phyloP scores from a whole-genome alignment of 2,329 filamentous ascomycete genomes.

The Elsinoe arachidis region DNA sequence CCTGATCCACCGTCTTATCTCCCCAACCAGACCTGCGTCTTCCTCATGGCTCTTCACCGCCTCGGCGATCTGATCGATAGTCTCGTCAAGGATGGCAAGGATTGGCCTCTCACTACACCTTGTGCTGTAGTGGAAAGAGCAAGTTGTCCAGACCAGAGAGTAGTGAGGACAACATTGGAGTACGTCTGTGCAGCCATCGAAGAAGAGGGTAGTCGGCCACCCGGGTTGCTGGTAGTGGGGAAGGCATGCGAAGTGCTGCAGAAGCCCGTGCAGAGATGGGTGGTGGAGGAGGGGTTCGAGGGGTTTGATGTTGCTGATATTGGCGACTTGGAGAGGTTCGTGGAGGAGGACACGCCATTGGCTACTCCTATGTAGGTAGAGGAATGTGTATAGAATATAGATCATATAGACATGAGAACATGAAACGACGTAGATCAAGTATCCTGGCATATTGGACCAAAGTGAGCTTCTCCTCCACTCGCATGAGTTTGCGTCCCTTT shows the following conservation, averaged over 20 bases:
- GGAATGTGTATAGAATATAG: background rate
- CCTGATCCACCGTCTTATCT: conserved; percentile 76
- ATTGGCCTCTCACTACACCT: conserved; percentile 69
- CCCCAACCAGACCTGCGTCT: conserved; percentile 71
- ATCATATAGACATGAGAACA: background rate
- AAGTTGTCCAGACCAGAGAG: conserved; percentile 86
- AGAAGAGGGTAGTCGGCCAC: conserved; percentile 78
- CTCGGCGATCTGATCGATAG: conserved; percentile 65
- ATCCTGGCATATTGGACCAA: background rate
- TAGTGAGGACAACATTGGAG: conserved; percentile 77
- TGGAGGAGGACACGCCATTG: conserved; percentile 17
- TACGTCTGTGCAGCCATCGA: conserved; percentile 76
- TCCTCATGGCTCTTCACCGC: conserved; percentile 89
- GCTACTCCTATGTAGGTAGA: background rate
- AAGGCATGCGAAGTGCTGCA: conserved; percentile 72
- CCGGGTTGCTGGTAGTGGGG: conserved; percentile 79
- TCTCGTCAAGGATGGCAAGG: conserved; percentile 46
- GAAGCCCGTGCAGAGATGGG: conserved; percentile 58
- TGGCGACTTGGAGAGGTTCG: conserved; percentile 23
- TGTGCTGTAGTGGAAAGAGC: conserved; percentile 91
- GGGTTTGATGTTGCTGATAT: conserved; percentile 51
- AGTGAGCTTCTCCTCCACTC: no score
- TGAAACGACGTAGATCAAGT: background rate
- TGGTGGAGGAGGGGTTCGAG: conserved; percentile 77
- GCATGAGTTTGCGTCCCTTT: no score